Evolutionary conservation across 2,329 filamentous ascomycete genomes (phyloP).

Genomic region (Xylariaceae sp.): DNA sequence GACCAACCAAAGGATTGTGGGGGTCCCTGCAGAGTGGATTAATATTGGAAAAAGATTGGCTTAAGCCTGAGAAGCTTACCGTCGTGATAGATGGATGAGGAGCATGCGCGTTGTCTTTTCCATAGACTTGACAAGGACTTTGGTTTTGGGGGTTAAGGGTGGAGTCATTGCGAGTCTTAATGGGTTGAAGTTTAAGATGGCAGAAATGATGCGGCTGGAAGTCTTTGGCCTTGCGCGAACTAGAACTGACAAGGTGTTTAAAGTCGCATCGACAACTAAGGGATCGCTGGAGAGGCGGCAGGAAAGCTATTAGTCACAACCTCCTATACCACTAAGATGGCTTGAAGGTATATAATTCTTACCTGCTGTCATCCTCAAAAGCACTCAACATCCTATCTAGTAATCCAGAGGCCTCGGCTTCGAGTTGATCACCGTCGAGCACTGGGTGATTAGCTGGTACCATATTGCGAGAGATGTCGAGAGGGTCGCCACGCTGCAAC

Average conservation of each 20-base stretch:
- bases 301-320: slow-evolving; percentile 10
- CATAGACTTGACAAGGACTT: slow-evolving; percentile 89
- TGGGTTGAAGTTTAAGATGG: slow-evolving; percentile 90
- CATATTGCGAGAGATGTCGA: slow-evolving; percentile 85
- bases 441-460: slow-evolving; percentile 83
- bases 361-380: slow-evolving; percentile 87
- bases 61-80: slow-evolving; percentile 53
- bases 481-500: slow-evolving; percentile 51
- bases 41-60: slow-evolving; percentile 32
- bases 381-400: slow-evolving; percentile 85
- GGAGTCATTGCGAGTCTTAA: slow-evolving; percentile 74
- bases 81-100: slow-evolving; percentile 81
- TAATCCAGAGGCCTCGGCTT: slow-evolving; percentile 90
- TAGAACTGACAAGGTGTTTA: slow-evolving; percentile 85
- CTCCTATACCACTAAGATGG: not conserved
- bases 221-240: slow-evolving; percentile 82
- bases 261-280: slow-evolving; percentile 84
- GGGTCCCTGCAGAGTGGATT: slow-evolving; percentile 65
- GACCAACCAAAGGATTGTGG: slow-evolving; percentile 73
- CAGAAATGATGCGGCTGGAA: slow-evolving; percentile 82
- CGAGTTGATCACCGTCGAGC: slow-evolving; percentile 78
- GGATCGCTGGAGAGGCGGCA: slow-evolving; percentile 68
- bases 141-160: slow-evolving; percentile 77
- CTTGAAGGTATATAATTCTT: slow-evolving; percentile 29
- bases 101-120: slow-evolving; percentile 89